These are phyloP conservation scores for Achaetomiella virescens DNA, from an alignment of 495 filamentous ascomycete genomes.

Conservation along the genomic window DNA sequence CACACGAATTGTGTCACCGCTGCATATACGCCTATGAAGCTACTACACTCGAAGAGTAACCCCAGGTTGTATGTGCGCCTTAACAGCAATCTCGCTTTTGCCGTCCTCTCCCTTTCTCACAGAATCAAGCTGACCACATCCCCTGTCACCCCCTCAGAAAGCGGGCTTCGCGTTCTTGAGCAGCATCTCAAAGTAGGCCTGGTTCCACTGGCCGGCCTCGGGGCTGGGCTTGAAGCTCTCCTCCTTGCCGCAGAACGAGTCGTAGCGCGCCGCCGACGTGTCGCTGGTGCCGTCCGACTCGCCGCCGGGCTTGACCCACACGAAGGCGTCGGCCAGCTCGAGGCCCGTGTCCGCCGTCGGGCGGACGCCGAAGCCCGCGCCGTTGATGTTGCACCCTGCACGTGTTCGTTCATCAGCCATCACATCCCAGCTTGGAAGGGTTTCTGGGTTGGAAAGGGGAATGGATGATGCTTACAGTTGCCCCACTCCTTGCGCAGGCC, in stretches of 20 bases:
- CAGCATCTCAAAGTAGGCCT: conserved; percentile 69
- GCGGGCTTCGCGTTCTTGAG: conserved; percentile 60
- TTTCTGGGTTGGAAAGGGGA: conserved; percentile 63
- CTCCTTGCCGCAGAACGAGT: conserved; percentile 61
- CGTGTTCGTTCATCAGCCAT: conserved; percentile 54
- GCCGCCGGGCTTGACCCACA: conserved; percentile 81
- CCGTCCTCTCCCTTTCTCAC: neutral
- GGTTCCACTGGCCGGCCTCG: conserved; percentile 73
- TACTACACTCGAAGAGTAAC: conserved; percentile 1
- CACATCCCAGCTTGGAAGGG: no score
- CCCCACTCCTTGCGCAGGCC: conserved; percentile 65
- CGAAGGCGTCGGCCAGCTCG: conserved; percentile 64
- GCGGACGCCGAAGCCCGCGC: conserved; percentile 67
- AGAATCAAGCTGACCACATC: neutral
- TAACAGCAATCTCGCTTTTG: neutral
- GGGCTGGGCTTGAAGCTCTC: conserved; percentile 63
- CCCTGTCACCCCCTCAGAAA: conserved; percentile 34
- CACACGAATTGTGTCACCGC: neutral
- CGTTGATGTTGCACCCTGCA: conserved; percentile 56
- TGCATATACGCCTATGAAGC: conserved; percentile 9
- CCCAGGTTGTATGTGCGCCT: neutral
- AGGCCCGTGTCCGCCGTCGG: conserved; percentile 58
- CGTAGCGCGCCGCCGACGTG: conserved; percentile 56
- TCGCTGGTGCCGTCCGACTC: conserved; percentile 74
- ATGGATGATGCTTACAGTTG: conserved; percentile 51